Base-by-base conservation (phyloP, 805 yeast species). In the Hanseniaspora singularis region DNA sequence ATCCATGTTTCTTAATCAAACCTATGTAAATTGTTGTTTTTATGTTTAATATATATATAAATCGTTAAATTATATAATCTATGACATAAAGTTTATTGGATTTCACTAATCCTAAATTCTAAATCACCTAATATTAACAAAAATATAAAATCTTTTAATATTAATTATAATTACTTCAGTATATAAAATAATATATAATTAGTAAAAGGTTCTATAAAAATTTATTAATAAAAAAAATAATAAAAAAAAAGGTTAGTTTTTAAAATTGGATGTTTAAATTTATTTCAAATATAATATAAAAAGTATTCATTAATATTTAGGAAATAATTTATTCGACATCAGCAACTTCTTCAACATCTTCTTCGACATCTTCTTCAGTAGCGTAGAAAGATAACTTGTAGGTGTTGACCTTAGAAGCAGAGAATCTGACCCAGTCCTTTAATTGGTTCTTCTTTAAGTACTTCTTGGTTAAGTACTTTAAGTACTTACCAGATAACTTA, bases 351-450 rank as follows among this genome's bases (percentile, higher is more conserved):
- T 36, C 53, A 61, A 68, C 65, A 72, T 85, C 86, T 70, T 87
- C 96, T 61, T 82, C 94, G 69, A 83, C 96, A 62, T 78, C 85
- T 66, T 88, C 96, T 65, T 88, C 95, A 63, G 84, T 89, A 72
- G 94, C 86, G 96, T 85, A 92, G 96, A 89, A 89, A 73, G 92
- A 88, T 77, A 89, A 79, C 72, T 83, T 83, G 85, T 92, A 92
- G 71, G 78, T 80, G 81, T 88, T 85, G 73, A 84, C 83, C 77
- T 87, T 82, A 67, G 82, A 80, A 37, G 47, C 47, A 58, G 97
- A 95, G 66, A 89, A 88, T 80, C 97, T 92, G 74, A 89, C 88
- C 97, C 97, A 89, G 79, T 92, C 97, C 79, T 96, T 87, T 77
- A 89, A 84, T 76, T 85, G 94, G 89, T 88, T 86, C 85, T 92